These are phyloP conservation scores for Phalaenopsis aphrodite DNA, from an alignment of 106 monocot genomes.

Conservation along the genomic window DNA sequence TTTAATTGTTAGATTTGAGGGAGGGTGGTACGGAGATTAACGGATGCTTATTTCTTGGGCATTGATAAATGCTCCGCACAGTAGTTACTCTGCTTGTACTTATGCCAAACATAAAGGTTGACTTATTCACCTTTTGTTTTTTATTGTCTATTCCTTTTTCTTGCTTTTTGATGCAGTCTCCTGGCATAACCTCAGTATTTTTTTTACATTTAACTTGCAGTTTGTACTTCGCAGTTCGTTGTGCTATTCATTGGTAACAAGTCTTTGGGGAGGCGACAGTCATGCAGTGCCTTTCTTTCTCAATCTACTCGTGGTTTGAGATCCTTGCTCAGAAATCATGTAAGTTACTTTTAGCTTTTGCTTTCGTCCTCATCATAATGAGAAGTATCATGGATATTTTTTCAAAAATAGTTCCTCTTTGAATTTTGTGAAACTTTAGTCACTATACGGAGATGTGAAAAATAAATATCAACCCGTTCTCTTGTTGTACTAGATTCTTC, in stretches of 20 bases:
- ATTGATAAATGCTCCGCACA: not conserved
- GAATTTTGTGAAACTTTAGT: no score
- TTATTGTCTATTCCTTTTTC: not conserved
- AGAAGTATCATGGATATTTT: no score
- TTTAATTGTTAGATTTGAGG: no score
- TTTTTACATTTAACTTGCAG: slow-evolving; percentile 30
- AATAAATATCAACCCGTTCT: not conserved
- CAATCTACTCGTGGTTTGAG: slow-evolving; percentile 78
- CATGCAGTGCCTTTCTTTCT: slow-evolving; percentile 77
- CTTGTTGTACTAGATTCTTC: not conserved
- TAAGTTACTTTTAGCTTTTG: slow-evolving; percentile 23
- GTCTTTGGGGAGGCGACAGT: slow-evolving; percentile 30
- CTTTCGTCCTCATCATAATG: not conserved
- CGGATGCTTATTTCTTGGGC: not conserved
- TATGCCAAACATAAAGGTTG: not conserved
- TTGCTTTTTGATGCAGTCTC: not conserved
- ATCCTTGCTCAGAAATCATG: slow-evolving; percentile 71
- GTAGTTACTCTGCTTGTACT: no score
- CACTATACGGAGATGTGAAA: no score
- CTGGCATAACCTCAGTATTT: not conserved
- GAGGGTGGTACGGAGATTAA: not conserved
- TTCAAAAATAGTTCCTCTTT: no score
- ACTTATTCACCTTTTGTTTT: not conserved
- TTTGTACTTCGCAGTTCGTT: slow-evolving; percentile 70
- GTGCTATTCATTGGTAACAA: slow-evolving; percentile 58